Conservation (phyloP, 495 filamentous ascomycete genomes). For the Pyrenula aspistea region DNA sequence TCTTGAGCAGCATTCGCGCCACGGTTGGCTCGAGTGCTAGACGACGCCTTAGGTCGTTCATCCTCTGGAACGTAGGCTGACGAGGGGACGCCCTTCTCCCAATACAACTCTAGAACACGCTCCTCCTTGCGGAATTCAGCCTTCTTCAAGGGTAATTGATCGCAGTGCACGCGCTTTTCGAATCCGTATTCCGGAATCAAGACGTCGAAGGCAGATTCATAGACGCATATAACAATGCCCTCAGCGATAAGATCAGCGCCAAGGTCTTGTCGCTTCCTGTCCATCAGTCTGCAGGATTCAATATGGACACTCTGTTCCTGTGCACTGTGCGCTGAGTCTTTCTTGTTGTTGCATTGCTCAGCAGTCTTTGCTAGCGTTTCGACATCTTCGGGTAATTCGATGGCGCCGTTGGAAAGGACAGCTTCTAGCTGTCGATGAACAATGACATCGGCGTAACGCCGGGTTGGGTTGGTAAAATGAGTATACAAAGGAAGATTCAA, state of each 20-base stretch:
- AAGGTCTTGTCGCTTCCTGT: conserved; percentile 69
- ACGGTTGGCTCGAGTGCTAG: conserved; percentile 41
- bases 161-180: conserved; percentile 97
- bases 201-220: conserved; percentile 97
- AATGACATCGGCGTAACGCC: conserved; percentile 87
- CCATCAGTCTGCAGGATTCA: conserved; percentile 90
- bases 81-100: conserved; percentile 98
- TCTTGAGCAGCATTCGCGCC: conserved; percentile 63
- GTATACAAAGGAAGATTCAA: conserved; percentile 91
- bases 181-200: conserved; percentile 97
- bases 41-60: conserved; percentile 74
- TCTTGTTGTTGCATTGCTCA: conserved; percentile 96
- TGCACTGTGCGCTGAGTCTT: conserved; percentile 92
- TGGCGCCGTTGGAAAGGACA: conserved; percentile 66
- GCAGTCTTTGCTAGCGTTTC: conserved; percentile 85
- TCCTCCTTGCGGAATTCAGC: conserved; percentile 95
- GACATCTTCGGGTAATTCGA: conserved; percentile 81
- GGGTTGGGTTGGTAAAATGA: conserved; percentile 91
- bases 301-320: conserved; percentile 99
- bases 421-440: conserved; percentile 93
- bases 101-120: conserved; percentile 88
- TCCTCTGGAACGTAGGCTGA: conserved; percentile 95
- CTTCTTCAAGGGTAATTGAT: conserved; percentile 96
- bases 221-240: conserved; percentile 92
- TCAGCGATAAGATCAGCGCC: conserved; percentile 92